phyloP scores from a whole-genome alignment of 164 flowering plant species.

The Magnolia officinalis region DNA sequence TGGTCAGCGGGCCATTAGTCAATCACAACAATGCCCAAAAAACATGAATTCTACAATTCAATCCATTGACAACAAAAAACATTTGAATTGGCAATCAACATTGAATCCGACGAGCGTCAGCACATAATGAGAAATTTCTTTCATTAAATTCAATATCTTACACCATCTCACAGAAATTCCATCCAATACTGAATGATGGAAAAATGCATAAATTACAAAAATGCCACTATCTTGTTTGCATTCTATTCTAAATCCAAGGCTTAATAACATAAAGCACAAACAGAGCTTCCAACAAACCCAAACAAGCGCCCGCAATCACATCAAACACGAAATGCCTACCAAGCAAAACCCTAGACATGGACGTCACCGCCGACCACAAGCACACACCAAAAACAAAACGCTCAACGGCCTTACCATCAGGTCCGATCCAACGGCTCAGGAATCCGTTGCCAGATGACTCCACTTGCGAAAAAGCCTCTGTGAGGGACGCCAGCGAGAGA shows the following conservation, averaged over 20 bases:
- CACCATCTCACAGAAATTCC: too few species aligned
- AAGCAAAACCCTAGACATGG: conserved; percentile 75
- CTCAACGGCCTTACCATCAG: conserved; percentile 17
- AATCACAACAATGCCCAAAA: too few species aligned
- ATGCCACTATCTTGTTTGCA: background rate
- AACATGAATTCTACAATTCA: too few species aligned
- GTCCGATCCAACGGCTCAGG: conserved; percentile 2
- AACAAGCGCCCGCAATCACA: conserved; percentile 60
- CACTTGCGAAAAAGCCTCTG: conserved; percentile 14
- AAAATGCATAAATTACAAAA: too few species aligned
- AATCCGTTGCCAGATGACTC: background rate
- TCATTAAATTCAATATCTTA: too few species aligned
- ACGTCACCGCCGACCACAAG: conserved; percentile 56
- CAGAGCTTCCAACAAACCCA: conserved; percentile 65
- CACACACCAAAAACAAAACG: conserved; percentile 21
- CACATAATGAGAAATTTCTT: too few species aligned
- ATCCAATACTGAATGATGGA: too few species aligned
- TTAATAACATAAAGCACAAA: conserved; percentile 34
- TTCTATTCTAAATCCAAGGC: conserved; percentile 5
- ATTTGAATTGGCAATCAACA: too few species aligned
- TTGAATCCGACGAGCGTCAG: too few species aligned
- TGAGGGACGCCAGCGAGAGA: conserved; percentile 25
- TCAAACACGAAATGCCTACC: conserved; percentile 79
- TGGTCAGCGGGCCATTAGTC: too few species aligned
- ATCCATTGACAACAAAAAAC: too few species aligned